phyloP scores from a whole-genome alignment of 2,329 filamentous ascomycete genomes.

The Ilyonectria robusta region DNA sequence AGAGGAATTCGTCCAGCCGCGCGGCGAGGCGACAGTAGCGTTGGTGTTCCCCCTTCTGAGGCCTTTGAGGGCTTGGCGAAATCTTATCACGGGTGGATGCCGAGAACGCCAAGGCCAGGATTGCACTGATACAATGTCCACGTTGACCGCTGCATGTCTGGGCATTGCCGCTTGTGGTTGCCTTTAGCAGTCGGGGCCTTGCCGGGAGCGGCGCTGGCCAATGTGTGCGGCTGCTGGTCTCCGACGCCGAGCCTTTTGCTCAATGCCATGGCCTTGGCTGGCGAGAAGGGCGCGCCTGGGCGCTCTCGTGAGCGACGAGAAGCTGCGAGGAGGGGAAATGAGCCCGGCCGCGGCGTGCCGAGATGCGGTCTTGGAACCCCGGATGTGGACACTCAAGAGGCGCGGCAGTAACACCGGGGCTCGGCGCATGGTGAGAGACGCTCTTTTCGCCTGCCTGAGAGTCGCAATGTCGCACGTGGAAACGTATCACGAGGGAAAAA shows the following conservation, averaged over 20 bases:
- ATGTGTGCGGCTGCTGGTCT: constrained; percentile 34
- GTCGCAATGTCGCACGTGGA: constrained; percentile 15
- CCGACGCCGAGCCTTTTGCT: constrained; percentile 40
- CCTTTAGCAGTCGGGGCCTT: constrained; percentile 25
- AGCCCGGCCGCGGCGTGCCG: constrained; percentile 45
- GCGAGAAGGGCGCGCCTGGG: constrained; percentile 43
- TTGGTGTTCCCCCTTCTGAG: constrained; percentile 49
- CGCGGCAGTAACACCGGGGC: constrained; percentile 23
- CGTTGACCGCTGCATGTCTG: constrained; percentile 47
- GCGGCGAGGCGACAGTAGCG: constrained; percentile 42
- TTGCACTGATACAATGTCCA: constrained; percentile 48
- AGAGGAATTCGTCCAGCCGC: constrained; percentile 40
- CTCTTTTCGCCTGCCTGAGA: not conserved
- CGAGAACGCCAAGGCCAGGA: constrained; percentile 50
- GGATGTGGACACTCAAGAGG: constrained; percentile 35
- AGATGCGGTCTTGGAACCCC: constrained; percentile 44
- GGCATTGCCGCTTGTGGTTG: constrained; percentile 35
- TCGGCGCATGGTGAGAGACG: constrained; percentile 6
- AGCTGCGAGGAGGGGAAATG: constrained; percentile 38
- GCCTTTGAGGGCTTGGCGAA: constrained; percentile 51
- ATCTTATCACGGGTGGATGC: constrained; percentile 51
- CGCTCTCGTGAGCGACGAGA: constrained; percentile 35
- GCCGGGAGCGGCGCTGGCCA: constrained; percentile 36
- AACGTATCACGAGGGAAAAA: constrained; percentile 9
- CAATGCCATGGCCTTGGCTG: constrained; percentile 46